A percentile compares a stretch with the other conserved stretches of the same genome.
Evolutionary conservation across 176 grass and related monocot genomes (phyloP).

Genomic region (Pontederia paniculata): DNA sequence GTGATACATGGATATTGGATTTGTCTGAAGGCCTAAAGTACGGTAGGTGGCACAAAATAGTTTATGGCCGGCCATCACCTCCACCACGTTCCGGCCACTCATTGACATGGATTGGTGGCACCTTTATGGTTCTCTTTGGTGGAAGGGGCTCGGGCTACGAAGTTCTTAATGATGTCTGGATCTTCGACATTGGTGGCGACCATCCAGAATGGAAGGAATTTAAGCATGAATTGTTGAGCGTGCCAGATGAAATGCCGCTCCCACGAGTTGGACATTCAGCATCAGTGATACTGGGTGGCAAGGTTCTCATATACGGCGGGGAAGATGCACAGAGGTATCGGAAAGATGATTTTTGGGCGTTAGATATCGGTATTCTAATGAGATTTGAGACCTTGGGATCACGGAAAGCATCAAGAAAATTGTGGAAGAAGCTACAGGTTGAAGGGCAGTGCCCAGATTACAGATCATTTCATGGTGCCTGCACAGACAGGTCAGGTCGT

Average conservation of each 20-base stretch:
- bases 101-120: constrained; percentile 69
- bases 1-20: constrained; percentile 91
- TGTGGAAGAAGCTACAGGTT: constrained; percentile 56
- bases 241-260: constrained; percentile 54
- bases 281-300: constrained; percentile 49
- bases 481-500: constrained; percentile 55
- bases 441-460: constrained; percentile 60
- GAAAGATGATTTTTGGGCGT: constrained; percentile 89
- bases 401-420: constrained; percentile 40
- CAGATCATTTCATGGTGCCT: constrained; percentile 81
- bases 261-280: constrained; percentile 89
- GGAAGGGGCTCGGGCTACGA: constrained; percentile 77
- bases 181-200: constrained; percentile 41
- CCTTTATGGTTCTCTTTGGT: constrained; percentile 62
- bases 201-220: constrained; percentile 77
- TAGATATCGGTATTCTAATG: constrained; percentile 48
- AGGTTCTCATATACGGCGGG: constrained; percentile 87
- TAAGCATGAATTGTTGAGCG: constrained; percentile 41
- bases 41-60: constrained; percentile 60
- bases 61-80: constrained; percentile 34
- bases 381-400: constrained; percentile 34
- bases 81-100: constrained; percentile 73
- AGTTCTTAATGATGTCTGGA: constrained; percentile 94
- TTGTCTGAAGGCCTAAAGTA: constrained; percentile 46
- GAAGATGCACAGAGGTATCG: constrained; percentile 69